Evolutionary conservation across 805 yeast species (phyloP).

Genomic region (Isabelozyma gotoi): DNA sequence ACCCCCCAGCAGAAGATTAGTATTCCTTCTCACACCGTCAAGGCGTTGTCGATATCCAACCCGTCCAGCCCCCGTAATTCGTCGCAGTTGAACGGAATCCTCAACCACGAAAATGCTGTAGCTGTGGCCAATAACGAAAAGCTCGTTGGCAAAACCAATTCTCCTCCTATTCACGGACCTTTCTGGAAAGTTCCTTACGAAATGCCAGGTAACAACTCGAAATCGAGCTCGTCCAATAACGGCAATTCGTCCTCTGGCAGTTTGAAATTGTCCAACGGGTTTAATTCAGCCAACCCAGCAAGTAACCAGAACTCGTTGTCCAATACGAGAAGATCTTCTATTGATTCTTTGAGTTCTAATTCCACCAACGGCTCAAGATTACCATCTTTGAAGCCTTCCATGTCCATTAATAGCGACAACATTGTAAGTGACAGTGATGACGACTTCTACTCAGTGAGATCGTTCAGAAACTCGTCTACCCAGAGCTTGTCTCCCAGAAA

Average conservation of each 20-base stretch:
- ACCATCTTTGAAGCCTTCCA: slow-evolving; percentile 27
- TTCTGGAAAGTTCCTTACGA: slow-evolving; percentile 67
- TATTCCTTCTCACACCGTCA: slow-evolving; percentile 6
- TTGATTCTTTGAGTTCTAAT: slow-evolving; percentile 51
- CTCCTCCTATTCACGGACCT: slow-evolving; percentile 39
- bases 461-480: slow-evolving; percentile 16
- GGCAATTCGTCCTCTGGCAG: background rate
- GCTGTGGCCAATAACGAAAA: slow-evolving; percentile 1
- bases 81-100: slow-evolving; percentile 5
- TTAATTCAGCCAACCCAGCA: background rate
- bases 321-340: slow-evolving; percentile 38
- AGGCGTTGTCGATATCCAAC: slow-evolving; percentile 7
- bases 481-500: slow-evolving; percentile 28
- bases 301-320: background rate
- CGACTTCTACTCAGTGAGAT: slow-evolving; percentile 29
- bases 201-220: slow-evolving; percentile 36
- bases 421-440: slow-evolving; percentile 33
- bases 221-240: slow-evolving; percentile 5
- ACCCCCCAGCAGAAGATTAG: slow-evolving; percentile 7
- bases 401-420: slow-evolving; percentile 20
- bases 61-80: slow-evolving; percentile 17
- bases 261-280: background rate
- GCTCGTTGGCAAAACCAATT: slow-evolving; percentile 7
- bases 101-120: background rate
- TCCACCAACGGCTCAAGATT: slow-evolving; percentile 30